Conservation (phyloP, 768 basidiomycete species). For the Pulveroboletus ravenelii region DNA sequence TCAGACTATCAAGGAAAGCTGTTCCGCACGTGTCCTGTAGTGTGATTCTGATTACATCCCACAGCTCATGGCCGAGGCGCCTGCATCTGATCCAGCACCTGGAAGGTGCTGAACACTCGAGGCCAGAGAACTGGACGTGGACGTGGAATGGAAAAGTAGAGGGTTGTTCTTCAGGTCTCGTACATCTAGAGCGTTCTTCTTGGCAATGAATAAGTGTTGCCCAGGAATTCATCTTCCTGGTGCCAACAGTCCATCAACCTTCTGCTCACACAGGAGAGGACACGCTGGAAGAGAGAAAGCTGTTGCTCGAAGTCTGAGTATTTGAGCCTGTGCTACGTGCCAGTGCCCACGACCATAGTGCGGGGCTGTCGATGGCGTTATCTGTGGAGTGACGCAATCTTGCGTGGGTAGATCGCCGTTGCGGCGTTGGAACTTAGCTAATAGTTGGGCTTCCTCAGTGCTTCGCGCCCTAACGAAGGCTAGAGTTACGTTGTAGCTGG, state of each 20-base stretch:
- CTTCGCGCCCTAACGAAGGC: neutral
- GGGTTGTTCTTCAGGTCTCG: slow-evolving; percentile 8
- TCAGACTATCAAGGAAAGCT: slow-evolving; percentile 64
- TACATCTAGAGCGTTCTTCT: slow-evolving; percentile 5
- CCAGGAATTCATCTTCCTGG: slow-evolving; percentile 14
- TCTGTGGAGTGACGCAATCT: slow-evolving; percentile 1
- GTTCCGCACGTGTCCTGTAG: neutral
- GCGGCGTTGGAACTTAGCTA: neutral
- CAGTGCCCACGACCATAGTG: neutral
- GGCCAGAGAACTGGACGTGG: neutral
- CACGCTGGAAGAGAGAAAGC: neutral
- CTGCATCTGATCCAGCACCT: slow-evolving; percentile 35
- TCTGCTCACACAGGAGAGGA: slow-evolving; percentile 11
- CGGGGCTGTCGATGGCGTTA: slow-evolving; percentile 9
- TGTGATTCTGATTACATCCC: slow-evolving; percentile 8
- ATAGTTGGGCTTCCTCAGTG: neutral
- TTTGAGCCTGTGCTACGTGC: neutral
- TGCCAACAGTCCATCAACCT: slow-evolving; percentile 13
- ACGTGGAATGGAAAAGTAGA: slow-evolving; percentile 1
- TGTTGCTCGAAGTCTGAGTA: neutral
- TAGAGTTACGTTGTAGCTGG: neutral
- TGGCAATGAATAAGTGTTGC: slow-evolving; percentile 13
- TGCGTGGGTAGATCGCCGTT: slow-evolving; percentile 18
- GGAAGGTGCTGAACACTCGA: slow-evolving; percentile 25
- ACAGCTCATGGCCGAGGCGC: slow-evolving; percentile 55